Evolutionary conservation across 2,329 filamentous ascomycete genomes (phyloP), one percentile per base, ranked within the genome.

Genomic region (Biscogniauxia mediterranea): DNA sequence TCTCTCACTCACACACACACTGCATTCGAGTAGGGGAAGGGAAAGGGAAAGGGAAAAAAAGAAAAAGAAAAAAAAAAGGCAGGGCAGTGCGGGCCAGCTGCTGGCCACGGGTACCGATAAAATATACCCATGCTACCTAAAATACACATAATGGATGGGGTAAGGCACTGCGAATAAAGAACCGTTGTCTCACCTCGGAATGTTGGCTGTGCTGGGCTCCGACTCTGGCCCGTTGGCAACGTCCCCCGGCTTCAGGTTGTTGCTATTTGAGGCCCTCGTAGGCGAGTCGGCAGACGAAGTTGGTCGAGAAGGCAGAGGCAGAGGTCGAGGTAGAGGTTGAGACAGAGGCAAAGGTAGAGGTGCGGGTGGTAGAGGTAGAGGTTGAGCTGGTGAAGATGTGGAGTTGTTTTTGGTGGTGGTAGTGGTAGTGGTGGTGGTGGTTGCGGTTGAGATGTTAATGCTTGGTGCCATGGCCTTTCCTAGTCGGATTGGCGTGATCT

Each of bases 11-110:
- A 52, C 50, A 1, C 52, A 54, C 52, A 17, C 50, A 52, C 50
- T 52, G 52, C 26, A 26, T n/a, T 26, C 23, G 52, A 54, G 52
- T 54, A 17, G 23, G 23, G 23, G 23, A 23, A 23, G 23, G 23
- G 23, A 13, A 63, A 53, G 55, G 51, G 55, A 46, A 57, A 59
- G 46, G 58, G 56, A 54, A 61, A 46, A 59, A 59, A 51, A 59
- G 56, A 54, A 61, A 60, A 65, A 68, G 23, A 65, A 61, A 64
- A 61, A 64, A 65, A 65, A 64, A 61, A 56, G 63, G 61, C 66
- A 71, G 69, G 69, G 70, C 70, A 68, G 69, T 71, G 70, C 70
- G 70, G 69, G 67, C 70, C 69, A 72, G 64, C 68, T 64, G 70
- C 64, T 72, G 67, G 69, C 61, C 65, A 67, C 66, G 61, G 66